Evolutionary conservation across 2,329 filamentous ascomycete genomes (phyloP).

Genomic region (Colletotrichum sidae): DNA sequence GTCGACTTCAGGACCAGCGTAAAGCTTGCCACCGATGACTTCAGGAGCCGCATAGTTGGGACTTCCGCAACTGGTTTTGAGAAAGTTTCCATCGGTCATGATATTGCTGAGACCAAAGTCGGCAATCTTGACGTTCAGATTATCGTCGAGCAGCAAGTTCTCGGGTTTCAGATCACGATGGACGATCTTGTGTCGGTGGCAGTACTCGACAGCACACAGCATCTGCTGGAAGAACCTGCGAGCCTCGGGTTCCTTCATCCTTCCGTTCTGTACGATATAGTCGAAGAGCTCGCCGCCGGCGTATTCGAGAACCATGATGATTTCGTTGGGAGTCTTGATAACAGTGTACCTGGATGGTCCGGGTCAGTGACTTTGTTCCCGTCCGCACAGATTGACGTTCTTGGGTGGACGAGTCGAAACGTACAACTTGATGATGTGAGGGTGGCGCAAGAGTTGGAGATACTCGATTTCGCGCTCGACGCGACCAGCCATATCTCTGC

Average conservation of each 20-base stretch:
- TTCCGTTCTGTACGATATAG: slow-evolving; percentile 94
- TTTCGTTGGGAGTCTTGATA: slow-evolving; percentile 93
- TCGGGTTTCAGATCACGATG: slow-evolving; percentile 98
- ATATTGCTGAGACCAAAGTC: slow-evolving; percentile 99
- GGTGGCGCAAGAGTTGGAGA: slow-evolving; percentile 92
- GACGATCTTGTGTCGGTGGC: slow-evolving; percentile 98
- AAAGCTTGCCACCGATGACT: slow-evolving; percentile 97
- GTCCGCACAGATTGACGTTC: not conserved
- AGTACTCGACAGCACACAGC: slow-evolving; percentile 98
- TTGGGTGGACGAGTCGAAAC: slow-evolving; percentile 43
- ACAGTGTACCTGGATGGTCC: slow-evolving; percentile 81
- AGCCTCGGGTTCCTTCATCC: slow-evolving; percentile 91
- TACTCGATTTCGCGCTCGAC: slow-evolving; percentile 99
- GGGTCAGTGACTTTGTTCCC: slow-evolving; percentile 7
- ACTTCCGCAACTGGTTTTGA: slow-evolving; percentile 98
- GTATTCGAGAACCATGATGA: slow-evolving; percentile 99
- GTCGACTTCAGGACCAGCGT: slow-evolving; percentile 96
- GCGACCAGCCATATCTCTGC: slow-evolving; percentile 95
- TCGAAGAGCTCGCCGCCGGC: slow-evolving; percentile 97
- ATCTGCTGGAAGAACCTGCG: slow-evolving; percentile 99
- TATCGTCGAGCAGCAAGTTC: slow-evolving; percentile 93
- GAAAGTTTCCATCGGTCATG: slow-evolving; percentile 99
- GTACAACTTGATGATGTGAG: slow-evolving; percentile 98
- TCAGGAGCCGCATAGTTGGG: slow-evolving; percentile 98
- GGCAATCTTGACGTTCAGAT: slow-evolving; percentile 98